A percentile compares a stretch with the other conserved stretches of the same genome.
Evolutionary conservation across 345 rosid genomes (phyloP).

Genomic region (Corchorus olitorius): DNA sequence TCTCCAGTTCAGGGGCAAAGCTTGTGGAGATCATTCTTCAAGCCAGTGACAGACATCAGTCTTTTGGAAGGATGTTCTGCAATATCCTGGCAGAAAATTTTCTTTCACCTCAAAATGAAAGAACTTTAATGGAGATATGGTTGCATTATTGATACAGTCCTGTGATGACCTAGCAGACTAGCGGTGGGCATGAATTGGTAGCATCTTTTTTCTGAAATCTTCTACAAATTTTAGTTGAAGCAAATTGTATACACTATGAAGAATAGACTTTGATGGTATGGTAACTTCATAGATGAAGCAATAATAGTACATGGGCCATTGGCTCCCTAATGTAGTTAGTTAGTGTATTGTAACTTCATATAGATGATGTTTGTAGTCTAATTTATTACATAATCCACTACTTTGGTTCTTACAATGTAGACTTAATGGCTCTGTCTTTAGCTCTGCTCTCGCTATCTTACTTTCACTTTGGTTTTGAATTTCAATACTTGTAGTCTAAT

Average conservation of each 20-base stretch:
- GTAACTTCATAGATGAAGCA: not conserved
- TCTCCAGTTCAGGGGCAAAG: not conserved
- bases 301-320: not conserved
- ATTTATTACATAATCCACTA: not conserved
- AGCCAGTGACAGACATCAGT: not conserved
- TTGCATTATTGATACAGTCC: too few relatives aligned
- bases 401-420: not conserved
- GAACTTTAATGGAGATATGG: too few relatives aligned
- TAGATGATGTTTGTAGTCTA: not conserved
- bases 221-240: not conserved
- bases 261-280: not conserved
- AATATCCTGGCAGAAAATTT: not conserved
- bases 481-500: not conserved
- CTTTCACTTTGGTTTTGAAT: not conserved
- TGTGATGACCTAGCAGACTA: too few relatives aligned
- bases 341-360: not conserved
- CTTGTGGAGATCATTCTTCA: not conserved
- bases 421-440: not conserved
- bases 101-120: not conserved
- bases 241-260: not conserved
- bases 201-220: not conserved
- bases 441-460: not conserved
- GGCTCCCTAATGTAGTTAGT: constrained; percentile 1
- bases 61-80: not conserved
- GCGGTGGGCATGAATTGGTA: not conserved